A percentile compares a stretch with the other conserved stretches of the same genome.
phyloP scores from a whole-genome alignment of 2,329 filamentous ascomycete species.

The Pseudocercospora ulei region DNA sequence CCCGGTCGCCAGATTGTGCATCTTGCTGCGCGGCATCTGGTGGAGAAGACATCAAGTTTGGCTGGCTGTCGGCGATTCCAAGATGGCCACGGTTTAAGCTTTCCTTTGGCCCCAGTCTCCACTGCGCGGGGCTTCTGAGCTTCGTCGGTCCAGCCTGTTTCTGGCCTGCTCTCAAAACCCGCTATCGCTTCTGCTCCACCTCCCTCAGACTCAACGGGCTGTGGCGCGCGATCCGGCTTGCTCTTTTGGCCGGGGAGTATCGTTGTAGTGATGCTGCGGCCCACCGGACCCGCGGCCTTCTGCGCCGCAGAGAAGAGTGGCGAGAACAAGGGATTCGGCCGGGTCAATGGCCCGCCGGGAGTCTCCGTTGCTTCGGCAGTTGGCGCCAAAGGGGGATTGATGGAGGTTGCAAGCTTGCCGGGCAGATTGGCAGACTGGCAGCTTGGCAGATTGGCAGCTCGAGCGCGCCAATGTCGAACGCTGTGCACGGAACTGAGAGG shows the following conservation, averaged over 20 bases:
- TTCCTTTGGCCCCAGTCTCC: conserved; percentile 78
- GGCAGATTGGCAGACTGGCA: conserved; percentile 43
- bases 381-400: conserved; percentile 63
- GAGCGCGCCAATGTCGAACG: conserved; percentile 30
- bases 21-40: conserved; percentile 24
- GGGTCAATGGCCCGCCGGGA: conserved; percentile 46
- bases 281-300: conserved; percentile 70
- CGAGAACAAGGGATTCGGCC: conserved; percentile 68
- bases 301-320: conserved; percentile 88
- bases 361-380: conserved; percentile 61
- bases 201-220: conserved; percentile 14
- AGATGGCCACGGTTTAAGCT: conserved; percentile 82
- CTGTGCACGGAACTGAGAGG: conserved; percentile 29
- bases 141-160: conserved; percentile 43
- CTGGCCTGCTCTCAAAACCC: conserved; percentile 21
- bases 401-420: conserved; percentile 77
- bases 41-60: conserved; percentile 50
- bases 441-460: conserved; percentile 50
- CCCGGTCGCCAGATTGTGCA: conserved; percentile 39
- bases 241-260: conserved; percentile 45
- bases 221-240: conserved; percentile 30
- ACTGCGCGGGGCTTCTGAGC: conserved; percentile 60
- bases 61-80: conserved; percentile 56
- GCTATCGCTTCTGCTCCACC: conserved; percentile 39
- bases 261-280: conserved; percentile 60